A percentile compares a stretch with the other conserved stretches of the same genome.
Evolutionary conservation across 495 filamentous ascomycete genomes (phyloP).

Genomic region (Astrothelium macrocarpum): DNA sequence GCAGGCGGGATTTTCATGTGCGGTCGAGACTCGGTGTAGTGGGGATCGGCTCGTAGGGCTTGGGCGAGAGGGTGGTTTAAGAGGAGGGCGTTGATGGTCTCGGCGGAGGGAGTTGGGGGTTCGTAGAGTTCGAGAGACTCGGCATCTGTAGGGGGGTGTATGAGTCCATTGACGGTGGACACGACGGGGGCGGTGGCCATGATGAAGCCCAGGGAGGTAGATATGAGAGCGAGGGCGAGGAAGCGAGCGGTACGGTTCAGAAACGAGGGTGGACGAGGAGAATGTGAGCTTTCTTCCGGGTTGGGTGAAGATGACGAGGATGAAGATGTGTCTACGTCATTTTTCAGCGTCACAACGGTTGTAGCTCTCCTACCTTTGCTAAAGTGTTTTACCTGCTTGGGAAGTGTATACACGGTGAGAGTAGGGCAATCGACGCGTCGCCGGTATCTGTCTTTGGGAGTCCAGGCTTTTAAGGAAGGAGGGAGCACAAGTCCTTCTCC

Average conservation of each 20-base stretch:
- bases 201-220: constrained; percentile 43
- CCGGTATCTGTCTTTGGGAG: not conserved
- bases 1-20: constrained; percentile 70
- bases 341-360: not conserved
- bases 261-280: constrained; percentile 8
- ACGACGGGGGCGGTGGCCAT: constrained; percentile 44
- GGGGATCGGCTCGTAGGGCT: constrained; percentile 55
- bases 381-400: not conserved
- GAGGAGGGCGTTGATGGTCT: constrained; percentile 61
- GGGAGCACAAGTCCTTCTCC: not conserved
- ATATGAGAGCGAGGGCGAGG: constrained; percentile 35
- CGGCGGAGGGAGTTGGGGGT: constrained; percentile 50
- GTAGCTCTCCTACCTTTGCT: not conserved
- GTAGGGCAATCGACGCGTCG: not conserved
- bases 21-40: constrained; percentile 68
- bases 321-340: not conserved
- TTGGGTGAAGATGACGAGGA: constrained; percentile 2
- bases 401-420: not conserved
- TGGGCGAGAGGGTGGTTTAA: constrained; percentile 60
- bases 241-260: constrained; percentile 21
- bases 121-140: constrained; percentile 61
- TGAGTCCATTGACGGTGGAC: constrained; percentile 30
- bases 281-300: not conserved
- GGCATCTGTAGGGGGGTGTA: constrained; percentile 51
- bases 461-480: not conserved